phyloP scores from a whole-genome alignment of 2,329 filamentous ascomycete species.

The Fusarium buharicum region DNA sequence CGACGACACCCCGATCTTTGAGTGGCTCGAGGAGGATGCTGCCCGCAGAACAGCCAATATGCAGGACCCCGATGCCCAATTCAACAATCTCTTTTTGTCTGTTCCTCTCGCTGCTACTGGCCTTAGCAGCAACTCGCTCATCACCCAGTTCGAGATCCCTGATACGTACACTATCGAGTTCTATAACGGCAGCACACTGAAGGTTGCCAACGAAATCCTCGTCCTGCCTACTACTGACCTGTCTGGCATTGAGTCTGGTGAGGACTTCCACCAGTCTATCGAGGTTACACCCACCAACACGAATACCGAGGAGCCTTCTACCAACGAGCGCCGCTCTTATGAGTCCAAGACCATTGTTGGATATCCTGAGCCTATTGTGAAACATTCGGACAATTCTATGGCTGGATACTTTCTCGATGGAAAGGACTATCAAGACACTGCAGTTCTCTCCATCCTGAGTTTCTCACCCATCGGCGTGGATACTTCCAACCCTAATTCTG shows the following conservation, averaged over 20 bases:
- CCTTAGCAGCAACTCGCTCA: constrained; percentile 2
- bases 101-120: constrained; percentile 31
- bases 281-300: constrained; percentile 27
- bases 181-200: constrained; percentile 31
- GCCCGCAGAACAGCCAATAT: constrained; percentile 15
- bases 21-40: constrained; percentile 43
- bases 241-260: constrained; percentile 35
- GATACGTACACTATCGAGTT: constrained; percentile 40
- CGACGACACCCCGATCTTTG: constrained; percentile 30
- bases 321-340: constrained; percentile 22
- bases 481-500: background rate
- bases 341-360: background rate
- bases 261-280: constrained; percentile 36
- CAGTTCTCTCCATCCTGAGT: constrained; percentile 39
- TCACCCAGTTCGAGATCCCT: constrained; percentile 39
- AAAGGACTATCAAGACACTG: constrained; percentile 36
- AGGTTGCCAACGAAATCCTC: constrained; percentile 28
- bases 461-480: constrained; percentile 37
- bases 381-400: constrained; percentile 25
- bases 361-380: constrained; percentile 32
- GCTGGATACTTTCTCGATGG: constrained; percentile 39
- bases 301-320: constrained; percentile 5
- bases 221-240: constrained; percentile 30
- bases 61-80: constrained; percentile 44
- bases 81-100: constrained; percentile 34